phyloP scores from a whole-genome alignment of 164 flowering plant genomes.

The Tinospora cordifolia region DNA sequence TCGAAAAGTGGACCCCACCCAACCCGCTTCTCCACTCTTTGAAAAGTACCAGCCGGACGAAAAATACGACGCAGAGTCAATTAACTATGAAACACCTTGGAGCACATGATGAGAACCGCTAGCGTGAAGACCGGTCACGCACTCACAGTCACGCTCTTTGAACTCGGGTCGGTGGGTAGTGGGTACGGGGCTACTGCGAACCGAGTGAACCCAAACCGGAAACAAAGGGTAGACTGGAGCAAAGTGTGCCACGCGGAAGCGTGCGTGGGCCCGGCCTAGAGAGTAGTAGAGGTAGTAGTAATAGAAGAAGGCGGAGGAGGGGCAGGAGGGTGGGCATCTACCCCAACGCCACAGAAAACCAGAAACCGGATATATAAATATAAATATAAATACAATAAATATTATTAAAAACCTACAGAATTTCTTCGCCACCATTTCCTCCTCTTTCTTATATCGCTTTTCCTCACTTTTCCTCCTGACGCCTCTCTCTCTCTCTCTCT shows the following conservation, averaged over 20 bases:
- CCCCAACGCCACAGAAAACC: constrained; percentile 18
- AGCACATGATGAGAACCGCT: too few species aligned
- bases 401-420: constrained; percentile 4
- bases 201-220: neutral
- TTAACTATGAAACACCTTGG: too few species aligned
- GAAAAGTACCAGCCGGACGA: too few species aligned
- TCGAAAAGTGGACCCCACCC: too few species aligned
- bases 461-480: too few species aligned
- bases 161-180: too few species aligned
- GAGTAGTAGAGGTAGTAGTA: neutral
- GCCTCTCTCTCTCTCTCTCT: too few species aligned
- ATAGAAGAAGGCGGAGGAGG: neutral
- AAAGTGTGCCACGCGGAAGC: neutral
- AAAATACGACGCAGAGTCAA: too few species aligned
- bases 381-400: neutral
- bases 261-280: neutral
- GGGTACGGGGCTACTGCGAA: too few species aligned
- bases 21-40: too few species aligned
- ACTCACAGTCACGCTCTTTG: constrained; percentile 6
- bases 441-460: neutral
- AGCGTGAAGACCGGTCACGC: too few species aligned
- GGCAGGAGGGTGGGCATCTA: constrained; percentile 12
- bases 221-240: neutral
- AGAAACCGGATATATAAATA: constrained; percentile 8
- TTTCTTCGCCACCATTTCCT: constrained; percentile 12